Evolutionary conservation across 176 grass and related monocot species (phyloP).

Genomic region (Themeda triandra): DNA sequence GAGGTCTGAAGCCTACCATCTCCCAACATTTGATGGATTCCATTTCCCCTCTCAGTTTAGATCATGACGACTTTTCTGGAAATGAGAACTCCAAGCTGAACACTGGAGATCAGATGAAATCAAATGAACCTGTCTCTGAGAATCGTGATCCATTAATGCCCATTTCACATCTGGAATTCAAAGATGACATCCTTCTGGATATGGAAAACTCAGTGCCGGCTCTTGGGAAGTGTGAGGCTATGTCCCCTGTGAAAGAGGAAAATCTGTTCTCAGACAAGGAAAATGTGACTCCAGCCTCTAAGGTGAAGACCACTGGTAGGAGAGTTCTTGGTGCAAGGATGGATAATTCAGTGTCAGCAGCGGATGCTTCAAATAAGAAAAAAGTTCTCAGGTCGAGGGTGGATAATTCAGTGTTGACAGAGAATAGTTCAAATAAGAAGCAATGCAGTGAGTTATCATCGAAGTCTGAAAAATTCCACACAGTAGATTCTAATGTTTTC

Average conservation of each 20-base stretch:
- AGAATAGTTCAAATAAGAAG: conserved; percentile 24
- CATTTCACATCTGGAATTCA: conserved; percentile 25
- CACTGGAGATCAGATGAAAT: conserved; percentile 14
- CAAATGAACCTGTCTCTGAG: conserved; percentile 18
- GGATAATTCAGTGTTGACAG: conserved; percentile 17
- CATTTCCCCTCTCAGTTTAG: conserved; percentile 46
- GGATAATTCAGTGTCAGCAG: conserved; percentile 22
- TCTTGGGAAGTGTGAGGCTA: conserved; percentile 19
- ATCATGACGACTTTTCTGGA: conserved; percentile 28
- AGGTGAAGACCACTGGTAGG: conserved; percentile 29
- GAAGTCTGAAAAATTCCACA: conserved; percentile 27
- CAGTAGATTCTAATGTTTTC: conserved; percentile 48
- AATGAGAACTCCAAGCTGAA: conserved; percentile 29
- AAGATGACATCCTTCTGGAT: conserved; percentile 33
- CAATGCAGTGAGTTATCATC: conserved; percentile 20
- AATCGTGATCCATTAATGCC: conserved; percentile 12
- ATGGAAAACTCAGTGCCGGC: conserved; percentile 23
- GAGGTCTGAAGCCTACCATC: conserved; percentile 32
- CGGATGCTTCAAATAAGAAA: conserved; percentile 22
- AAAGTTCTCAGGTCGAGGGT: conserved; percentile 46
- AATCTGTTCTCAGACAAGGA: conserved; percentile 47
- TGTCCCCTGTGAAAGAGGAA: conserved; percentile 33
- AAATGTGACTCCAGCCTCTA: conserved; percentile 45
- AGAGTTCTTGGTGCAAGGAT: conserved; percentile 53
- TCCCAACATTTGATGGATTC: conserved; percentile 48